These are phyloP conservation scores for Protoeuglena noctilucae DNA, from an alignment of 139 green algal genomes.

Conservation along the genomic window DNA sequence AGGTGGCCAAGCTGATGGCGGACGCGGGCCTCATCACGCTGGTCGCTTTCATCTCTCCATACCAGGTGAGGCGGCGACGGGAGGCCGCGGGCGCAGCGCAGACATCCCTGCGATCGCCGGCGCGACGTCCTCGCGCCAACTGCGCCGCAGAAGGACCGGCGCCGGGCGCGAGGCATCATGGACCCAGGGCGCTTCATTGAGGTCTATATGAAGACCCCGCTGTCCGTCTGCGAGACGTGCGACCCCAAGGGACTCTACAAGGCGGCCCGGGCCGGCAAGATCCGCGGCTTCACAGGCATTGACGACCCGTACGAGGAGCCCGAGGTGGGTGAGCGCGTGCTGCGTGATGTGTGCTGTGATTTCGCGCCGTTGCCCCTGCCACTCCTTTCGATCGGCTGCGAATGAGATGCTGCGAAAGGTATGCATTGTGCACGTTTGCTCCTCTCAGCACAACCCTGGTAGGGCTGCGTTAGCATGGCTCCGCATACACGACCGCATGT, in stretches of 20 bases:
- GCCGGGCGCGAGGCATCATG: too few relatives aligned
- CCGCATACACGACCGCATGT: too few relatives aligned
- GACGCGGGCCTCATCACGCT: constrained; percentile 77
- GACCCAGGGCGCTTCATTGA: constrained; percentile 58
- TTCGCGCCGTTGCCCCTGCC: too few relatives aligned
- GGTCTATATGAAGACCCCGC: constrained; percentile 79
- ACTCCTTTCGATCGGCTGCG: too few relatives aligned
- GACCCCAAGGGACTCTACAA: constrained; percentile 96
- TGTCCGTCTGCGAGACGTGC: constrained; percentile 73
- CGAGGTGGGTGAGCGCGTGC: too few relatives aligned
- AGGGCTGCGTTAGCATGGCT: too few relatives aligned
- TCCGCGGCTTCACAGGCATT: constrained; percentile 84
- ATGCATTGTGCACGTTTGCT: too few relatives aligned
- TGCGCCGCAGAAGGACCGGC: too few relatives aligned
- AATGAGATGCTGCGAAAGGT: too few relatives aligned
- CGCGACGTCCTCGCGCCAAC: constrained; percentile 8
- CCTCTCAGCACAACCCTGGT: too few relatives aligned
- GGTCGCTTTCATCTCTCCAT: constrained; percentile 87
- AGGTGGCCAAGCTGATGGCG: constrained; percentile 83
- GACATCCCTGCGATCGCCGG: constrained; percentile 3
- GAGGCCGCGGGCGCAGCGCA: background rate
- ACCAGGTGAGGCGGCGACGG: constrained; percentile 24
- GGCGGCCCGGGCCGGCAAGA: constrained; percentile 66
- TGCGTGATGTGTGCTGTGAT: too few relatives aligned
- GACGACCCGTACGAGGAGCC: constrained; percentile 88